Percentiles rank a stretch among this genome's conserved stretches.
Evolutionary conservation across 78 protist species (phyloP).

Genomic region (Acrasis kona): DNA sequence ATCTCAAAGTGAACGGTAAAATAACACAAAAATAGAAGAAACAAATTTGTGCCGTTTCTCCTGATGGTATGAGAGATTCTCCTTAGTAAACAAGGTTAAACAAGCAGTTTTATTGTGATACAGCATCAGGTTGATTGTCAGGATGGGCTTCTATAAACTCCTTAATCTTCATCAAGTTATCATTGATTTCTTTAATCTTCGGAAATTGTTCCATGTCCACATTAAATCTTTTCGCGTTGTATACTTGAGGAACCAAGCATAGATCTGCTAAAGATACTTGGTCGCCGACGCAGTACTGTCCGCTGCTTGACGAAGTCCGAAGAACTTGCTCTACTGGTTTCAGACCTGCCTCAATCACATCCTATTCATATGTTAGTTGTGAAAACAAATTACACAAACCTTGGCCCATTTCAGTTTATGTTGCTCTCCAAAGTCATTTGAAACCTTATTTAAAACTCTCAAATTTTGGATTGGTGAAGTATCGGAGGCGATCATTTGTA

Average conservation of each 20-base stretch:
- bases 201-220: slow-evolving; percentile 20
- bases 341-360: slow-evolving; percentile 8
- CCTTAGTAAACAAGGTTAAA: no score
- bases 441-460: neutral
- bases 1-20: no score
- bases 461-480: slow-evolving; percentile 30
- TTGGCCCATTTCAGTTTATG: slow-evolving; percentile 1
- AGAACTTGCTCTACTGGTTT: slow-evolving; percentile 11
- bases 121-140: slow-evolving; percentile 19
- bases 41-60: no score
- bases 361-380: neutral
- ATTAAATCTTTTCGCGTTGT: slow-evolving; percentile 24
- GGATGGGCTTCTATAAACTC: slow-evolving; percentile 14
- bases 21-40: no score
- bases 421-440: neutral
- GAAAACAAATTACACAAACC: neutral
- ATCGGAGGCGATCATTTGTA: neutral
- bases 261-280: slow-evolving; percentile 33
- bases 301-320: neutral
- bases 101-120: neutral
- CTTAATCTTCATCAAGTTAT: neutral
- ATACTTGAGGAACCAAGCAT: slow-evolving; percentile 41
- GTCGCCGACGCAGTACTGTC: slow-evolving; percentile 45
- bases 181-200: neutral
- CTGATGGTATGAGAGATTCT: no score